Evolutionary conservation across 2,329 filamentous ascomycete genomes (phyloP), one percentile per base, ranked within the genome.

Genomic region (Dothiorella sarmentorum): DNA sequence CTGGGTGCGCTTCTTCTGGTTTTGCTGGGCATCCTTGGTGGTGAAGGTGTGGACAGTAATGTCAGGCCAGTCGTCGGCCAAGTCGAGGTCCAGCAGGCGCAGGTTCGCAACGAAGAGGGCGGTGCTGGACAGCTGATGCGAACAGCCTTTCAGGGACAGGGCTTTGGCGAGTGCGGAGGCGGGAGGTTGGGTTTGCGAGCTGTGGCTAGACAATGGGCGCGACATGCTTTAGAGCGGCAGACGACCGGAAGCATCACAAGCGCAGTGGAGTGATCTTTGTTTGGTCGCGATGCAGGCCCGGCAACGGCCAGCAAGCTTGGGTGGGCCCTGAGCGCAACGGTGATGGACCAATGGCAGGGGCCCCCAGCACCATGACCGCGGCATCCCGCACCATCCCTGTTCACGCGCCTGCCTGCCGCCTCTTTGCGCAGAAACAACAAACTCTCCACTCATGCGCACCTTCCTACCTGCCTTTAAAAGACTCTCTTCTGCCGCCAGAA

Each of bases 1-100:
- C 65, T 89, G 85, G 35, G 96, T 86, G 56, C 93, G 85, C 72
- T 87, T 88, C 75, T 93, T 94, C 72, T 93, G 88, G 56, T 89
- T 89, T 62, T 87, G 85, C 47, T 82, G 80, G 0, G 81, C 82
- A 66, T 89, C 83, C 59, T 81, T 85, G 3, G 80, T 78, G 3
- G 84, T 83, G 69, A 97, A 90, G 2, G 88, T 89, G 51, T 86
- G 80, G 0, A 80, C 70, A 1, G 83, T 85, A 59, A 97, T 88
- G 17, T 76, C 80, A 0, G 93, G 93, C 89, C 92, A 97, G 74
- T 95, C 91, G 0, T 84, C 78, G 0, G 81, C 81, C 51, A 82
- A 76, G 67, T 96, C 89, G 27, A 97, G 82, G 66, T 95, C 85
- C 24, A 99, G 81, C 3, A 97, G 82, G 37, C 87, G 88, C 38